phyloP scores from a whole-genome alignment of 2,329 filamentous ascomycete genomes.

The Plenodomus tracheiphilus region DNA sequence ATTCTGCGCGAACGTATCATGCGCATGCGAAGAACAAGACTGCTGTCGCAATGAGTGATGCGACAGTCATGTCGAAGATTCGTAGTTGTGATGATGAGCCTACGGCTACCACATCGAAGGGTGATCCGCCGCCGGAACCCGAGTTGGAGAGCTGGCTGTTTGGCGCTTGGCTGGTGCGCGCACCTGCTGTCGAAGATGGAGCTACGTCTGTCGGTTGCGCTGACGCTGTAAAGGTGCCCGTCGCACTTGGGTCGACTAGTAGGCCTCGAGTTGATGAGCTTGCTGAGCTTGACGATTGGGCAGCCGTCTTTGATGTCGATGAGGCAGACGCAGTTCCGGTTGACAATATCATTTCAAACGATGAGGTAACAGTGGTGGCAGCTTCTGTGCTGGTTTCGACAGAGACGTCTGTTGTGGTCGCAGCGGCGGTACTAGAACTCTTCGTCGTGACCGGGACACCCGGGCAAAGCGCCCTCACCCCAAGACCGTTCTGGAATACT shows the following conservation, averaged over 20 bases:
- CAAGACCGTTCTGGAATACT: constrained; percentile 47
- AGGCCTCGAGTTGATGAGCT: constrained; percentile 12
- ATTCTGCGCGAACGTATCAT: constrained; percentile 4
- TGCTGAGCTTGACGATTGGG: constrained; percentile 8
- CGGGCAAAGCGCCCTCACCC: constrained; percentile 45
- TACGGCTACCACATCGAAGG: constrained; percentile 45
- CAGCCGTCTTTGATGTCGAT: constrained; percentile 8
- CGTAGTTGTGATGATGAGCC: constrained; percentile 20
- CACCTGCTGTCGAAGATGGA: constrained; percentile 5
- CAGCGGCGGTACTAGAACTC: constrained; percentile 6
- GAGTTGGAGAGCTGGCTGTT: constrained; percentile 39
- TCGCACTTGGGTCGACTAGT: constrained; percentile 18
- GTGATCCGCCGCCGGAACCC: constrained; percentile 50
- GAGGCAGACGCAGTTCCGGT: constrained; percentile 6
- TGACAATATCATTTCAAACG: neutral
- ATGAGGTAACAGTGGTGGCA: constrained; percentile 8
- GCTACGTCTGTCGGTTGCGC: constrained; percentile 10
- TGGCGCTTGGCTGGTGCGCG: constrained; percentile 17
- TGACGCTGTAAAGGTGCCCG: constrained; percentile 10
- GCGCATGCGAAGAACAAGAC: constrained; percentile 12
- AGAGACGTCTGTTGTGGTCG: constrained; percentile 7
- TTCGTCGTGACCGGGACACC: constrained; percentile 31
- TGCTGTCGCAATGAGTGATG: constrained; percentile 15
- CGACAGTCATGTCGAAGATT: constrained; percentile 3
- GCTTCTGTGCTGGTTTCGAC: constrained; percentile 14